phyloP scores from a whole-genome alignment of 495 filamentous ascomycete species.

The Talaromyces liani region DNA sequence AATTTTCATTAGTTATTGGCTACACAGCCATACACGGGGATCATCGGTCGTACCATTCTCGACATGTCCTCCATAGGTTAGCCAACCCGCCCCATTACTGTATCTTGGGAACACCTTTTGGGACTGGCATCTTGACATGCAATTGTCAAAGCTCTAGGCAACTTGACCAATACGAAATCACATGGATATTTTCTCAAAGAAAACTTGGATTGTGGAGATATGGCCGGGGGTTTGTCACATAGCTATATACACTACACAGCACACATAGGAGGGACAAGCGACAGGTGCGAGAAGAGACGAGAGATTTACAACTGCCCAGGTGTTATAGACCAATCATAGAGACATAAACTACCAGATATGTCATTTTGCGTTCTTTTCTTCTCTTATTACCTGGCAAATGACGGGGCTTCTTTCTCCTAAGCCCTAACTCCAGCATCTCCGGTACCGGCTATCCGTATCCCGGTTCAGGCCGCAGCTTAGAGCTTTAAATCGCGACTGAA shows the following conservation, averaged over 20 bases:
- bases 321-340: background rate
- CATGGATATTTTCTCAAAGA: too few species aligned
- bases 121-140: background rate
- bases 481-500: background rate
- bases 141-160: background rate
- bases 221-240: too few species aligned
- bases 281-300: background rate
- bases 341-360: background rate
- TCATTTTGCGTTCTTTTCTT: background rate
- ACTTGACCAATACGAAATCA: too few species aligned
- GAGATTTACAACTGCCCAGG: background rate
- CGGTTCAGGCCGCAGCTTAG: background rate
- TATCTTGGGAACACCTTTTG: conserved; percentile 51
- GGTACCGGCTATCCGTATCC: background rate
- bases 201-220: too few species aligned
- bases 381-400: background rate
- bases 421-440: background rate
- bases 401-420: background rate
- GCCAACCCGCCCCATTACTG: conserved; percentile 65
- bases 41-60: conserved; percentile 43
- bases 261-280: too few species aligned
- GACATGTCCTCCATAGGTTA: conserved; percentile 72
- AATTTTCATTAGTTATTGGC: background rate
- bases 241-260: too few species aligned
- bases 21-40: background rate